Evolutionary conservation across 306 rosid genomes (phyloP).

Genomic region (Betula pendula): DNA sequence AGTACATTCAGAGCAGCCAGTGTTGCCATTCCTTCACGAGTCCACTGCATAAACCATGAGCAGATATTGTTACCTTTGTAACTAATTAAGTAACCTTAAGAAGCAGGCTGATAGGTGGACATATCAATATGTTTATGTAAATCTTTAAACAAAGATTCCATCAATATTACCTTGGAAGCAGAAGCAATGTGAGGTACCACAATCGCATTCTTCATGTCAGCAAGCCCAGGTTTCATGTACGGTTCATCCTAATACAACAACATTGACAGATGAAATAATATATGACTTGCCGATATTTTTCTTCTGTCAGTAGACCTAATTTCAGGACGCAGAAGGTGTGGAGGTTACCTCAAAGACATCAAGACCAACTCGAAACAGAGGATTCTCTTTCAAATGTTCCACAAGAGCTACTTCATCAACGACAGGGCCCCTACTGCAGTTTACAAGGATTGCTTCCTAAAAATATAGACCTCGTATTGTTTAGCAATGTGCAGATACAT

Average conservation of each 20-base stretch:
- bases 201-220: slow-evolving; percentile 89
- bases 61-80: slow-evolving; percentile 3
- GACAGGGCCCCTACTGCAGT: slow-evolving; percentile 98
- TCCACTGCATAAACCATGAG: slow-evolving; percentile 66
- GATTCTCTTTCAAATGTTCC: slow-evolving; percentile 79
- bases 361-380: slow-evolving; percentile 95
- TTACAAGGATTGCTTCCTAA: slow-evolving; percentile 90
- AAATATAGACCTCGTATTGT: slow-evolving; percentile 14
- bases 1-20: slow-evolving; percentile 96
- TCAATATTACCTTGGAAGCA: slow-evolving; percentile 80
- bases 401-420: slow-evolving; percentile 93
- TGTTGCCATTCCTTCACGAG: slow-evolving; percentile 99
- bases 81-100: slow-evolving; percentile 11
- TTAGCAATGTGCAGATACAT: slow-evolving; percentile 3
- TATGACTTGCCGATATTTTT: neutral
- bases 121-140: neutral
- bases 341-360: slow-evolving; percentile 89
- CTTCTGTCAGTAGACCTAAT: slow-evolving; percentile 2
- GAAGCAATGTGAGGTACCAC: slow-evolving; percentile 99
- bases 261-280: neutral
- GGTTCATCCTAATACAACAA: slow-evolving; percentile 76
- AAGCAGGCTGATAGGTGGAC: neutral
- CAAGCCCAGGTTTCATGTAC: slow-evolving; percentile 95
- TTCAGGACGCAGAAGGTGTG: neutral
- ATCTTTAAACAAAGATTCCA: neutral